A percentile compares a stretch with the other conserved stretches of the same genome.
Conservation (phyloP, 1,284 basidiomycete genomes). For the Irpex sp. region DNA sequence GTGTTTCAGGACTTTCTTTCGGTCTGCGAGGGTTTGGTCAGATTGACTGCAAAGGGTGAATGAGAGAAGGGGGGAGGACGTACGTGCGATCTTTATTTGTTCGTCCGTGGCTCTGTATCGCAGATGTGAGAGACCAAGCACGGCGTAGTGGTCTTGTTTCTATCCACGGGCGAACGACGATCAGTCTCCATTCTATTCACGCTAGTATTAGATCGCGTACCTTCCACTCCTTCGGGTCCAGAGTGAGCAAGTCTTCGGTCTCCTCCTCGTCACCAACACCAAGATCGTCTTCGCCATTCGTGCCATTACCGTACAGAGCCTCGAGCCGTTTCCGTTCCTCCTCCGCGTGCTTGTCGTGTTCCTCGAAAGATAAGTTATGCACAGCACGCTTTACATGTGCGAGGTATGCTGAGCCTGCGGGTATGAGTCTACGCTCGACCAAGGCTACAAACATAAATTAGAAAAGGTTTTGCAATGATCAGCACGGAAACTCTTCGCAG, state of each 20-base stretch:
- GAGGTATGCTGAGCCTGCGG: slow-evolving; percentile 83
- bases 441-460: slow-evolving; percentile 24
- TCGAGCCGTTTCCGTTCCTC: slow-evolving; percentile 50
- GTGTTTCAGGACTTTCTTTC: slow-evolving; percentile 98
- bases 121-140: slow-evolving; percentile 90
- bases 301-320: slow-evolving; percentile 49
- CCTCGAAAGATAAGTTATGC: slow-evolving; percentile 75
- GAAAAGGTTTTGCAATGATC: too few species aligned
- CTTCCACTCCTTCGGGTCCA: slow-evolving; percentile 99
- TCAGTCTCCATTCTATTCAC: background rate
- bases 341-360: slow-evolving; percentile 68
- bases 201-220: slow-evolving; percentile 30
- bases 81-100: slow-evolving; percentile 97
- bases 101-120: slow-evolving; percentile 86
- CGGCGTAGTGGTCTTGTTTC: slow-evolving; percentile 99
- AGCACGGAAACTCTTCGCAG: too few species aligned
- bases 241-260: slow-evolving; percentile 61
- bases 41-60: background rate
- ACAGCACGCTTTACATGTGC: slow-evolving; percentile 74
- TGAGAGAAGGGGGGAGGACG: slow-evolving; percentile 30
- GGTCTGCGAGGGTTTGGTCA: slow-evolving; percentile 50
- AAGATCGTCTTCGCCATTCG: slow-evolving; percentile 77
- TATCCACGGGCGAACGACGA: slow-evolving; percentile 26
- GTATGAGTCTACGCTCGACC: slow-evolving; percentile 53
- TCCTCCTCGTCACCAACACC: slow-evolving; percentile 94